Evolutionary conservation across 306 rosid genomes (phyloP), one percentile per base, ranked within the genome.

Genomic region (Begonia peltatifolia): DNA sequence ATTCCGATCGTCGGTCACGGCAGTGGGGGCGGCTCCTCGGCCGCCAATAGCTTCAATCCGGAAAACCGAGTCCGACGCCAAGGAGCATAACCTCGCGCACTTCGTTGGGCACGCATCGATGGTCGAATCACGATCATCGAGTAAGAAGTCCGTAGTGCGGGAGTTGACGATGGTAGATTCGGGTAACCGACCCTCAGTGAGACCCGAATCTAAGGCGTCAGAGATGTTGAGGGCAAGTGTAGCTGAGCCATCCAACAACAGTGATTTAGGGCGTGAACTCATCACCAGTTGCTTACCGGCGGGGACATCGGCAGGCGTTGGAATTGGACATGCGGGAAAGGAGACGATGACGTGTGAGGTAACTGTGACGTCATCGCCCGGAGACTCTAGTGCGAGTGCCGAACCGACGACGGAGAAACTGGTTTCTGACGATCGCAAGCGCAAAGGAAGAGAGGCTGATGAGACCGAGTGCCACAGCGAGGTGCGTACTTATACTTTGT

Each of bases 101-200:
- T 77, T 71, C 65, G 56, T 77, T 9, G 61, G 65, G 55, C 71
- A 51, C 58, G 68, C 50, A 35, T 56, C 68, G 9, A 69, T 63
- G 42, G 43, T 54, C 0, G 75, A 74, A 42, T 53, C 68, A 25
- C 67, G 55, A 22, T 70, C 76, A 48, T 60, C 83, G 22, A 60
- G 63, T 41, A 71, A 71, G 8, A 79, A 70, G 63, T 55, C 12
- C 38, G 36, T 44, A 14, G 71, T 46, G 30, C 61, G 41, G 53
- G 87, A 77, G 41, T 54, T 69, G 5, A 66, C 80, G 50, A 76
- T 67, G 58, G 83, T 64, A 51, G 92, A 79, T 52, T 87, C 94
- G 23, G 64, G 81, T 63, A 81, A 76, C 0, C 76, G 80, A 8
- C 76, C 83, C 16, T 55, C 56, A 6, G 73, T 42, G 47, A 60